Evolutionary conservation across 2,329 filamentous ascomycete species (phyloP), one percentile per base, ranked within the genome.

Genomic region (Pseudopyricularia cyperi): DNA sequence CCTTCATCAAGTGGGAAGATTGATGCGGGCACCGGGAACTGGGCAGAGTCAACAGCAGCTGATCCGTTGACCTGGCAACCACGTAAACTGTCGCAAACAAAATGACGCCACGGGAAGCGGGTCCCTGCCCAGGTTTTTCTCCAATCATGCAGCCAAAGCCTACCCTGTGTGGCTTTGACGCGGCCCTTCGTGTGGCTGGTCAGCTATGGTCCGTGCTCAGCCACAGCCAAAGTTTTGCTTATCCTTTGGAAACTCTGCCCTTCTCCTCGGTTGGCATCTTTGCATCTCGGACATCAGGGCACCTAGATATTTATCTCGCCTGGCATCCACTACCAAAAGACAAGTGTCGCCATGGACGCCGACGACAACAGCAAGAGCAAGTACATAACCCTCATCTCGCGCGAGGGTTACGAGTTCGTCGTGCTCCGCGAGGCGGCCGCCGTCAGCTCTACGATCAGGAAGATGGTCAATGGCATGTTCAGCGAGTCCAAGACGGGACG

Each of bases 371-470:
- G 33, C 48, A 50, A 26, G 8, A 79, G 76, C 67, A 82, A 87
- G 62, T 90, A 89, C 66, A 77, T 90, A 57, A 90, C 87, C 5
- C 78, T 91, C 51, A 75, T 89, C 42, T 89, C 85, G 1, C 76
- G 73, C 58, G 87, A 91, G 66, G 84, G 79, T 59, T 89, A 81
- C 64, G 85, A 89, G 69, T 90, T 87, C 63, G 79, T 87, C 56
- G 75, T 90, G 50, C 72, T 85, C 52, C 80, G 85, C 52, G 83
- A 86, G 49, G 82, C 85, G 3, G 80, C 85, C 54, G 72, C 79
- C 61, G 72, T 86, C 61, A 86, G 84, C 58, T 81, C 81, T 33
- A 77, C 82, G 54, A 84, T 91, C 68, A 85, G 80, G 68, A 76
- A 80, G 64, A 89, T 88, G 78, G 70, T 91, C 54, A 82, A 88